Evolutionary conservation across 805 yeast genomes (phyloP).

Genomic region (Spathaspora arborariae): DNA sequence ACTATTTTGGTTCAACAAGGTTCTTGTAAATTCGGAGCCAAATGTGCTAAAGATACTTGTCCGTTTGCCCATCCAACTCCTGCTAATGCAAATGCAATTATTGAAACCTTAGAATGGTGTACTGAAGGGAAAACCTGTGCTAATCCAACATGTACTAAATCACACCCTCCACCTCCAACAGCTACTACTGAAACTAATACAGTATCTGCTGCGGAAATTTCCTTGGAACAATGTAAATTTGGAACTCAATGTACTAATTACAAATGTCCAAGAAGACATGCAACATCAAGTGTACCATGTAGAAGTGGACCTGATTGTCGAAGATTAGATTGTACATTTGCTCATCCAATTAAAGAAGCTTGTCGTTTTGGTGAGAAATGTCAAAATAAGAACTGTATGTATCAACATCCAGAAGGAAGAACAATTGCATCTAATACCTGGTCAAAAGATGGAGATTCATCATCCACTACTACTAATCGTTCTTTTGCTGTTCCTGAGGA

Average conservation of each 20-base stretch:
- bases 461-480: slow-evolving; percentile 59
- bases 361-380: slow-evolving; percentile 82
- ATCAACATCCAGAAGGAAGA: slow-evolving; percentile 80
- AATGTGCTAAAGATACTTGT: slow-evolving; percentile 75
- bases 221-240: slow-evolving; percentile 80
- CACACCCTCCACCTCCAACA: slow-evolving; percentile 81
- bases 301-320: slow-evolving; percentile 79
- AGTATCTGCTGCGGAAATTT: slow-evolving; percentile 17
- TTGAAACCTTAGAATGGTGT: slow-evolving; percentile 73
- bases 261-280: slow-evolving; percentile 82
- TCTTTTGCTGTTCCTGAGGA: slow-evolving; percentile 76
- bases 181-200: slow-evolving; percentile 13
- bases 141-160: slow-evolving; percentile 60
- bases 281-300: slow-evolving; percentile 67
- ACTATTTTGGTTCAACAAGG: slow-evolving; percentile 9
- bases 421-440: slow-evolving; percentile 30
- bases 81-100: slow-evolving; percentile 69
- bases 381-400: slow-evolving; percentile 66
- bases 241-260: slow-evolving; percentile 73
- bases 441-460: slow-evolving; percentile 21
- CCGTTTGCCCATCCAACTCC: slow-evolving; percentile 93
- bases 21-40: slow-evolving; percentile 67
- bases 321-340: slow-evolving; percentile 75
- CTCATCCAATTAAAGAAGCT: slow-evolving; percentile 75
- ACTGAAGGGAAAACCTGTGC: slow-evolving; percentile 61